These are phyloP conservation scores for Somion occarium DNA, from an alignment of 1,284 basidiomycete genomes.

Conservation along the genomic window DNA sequence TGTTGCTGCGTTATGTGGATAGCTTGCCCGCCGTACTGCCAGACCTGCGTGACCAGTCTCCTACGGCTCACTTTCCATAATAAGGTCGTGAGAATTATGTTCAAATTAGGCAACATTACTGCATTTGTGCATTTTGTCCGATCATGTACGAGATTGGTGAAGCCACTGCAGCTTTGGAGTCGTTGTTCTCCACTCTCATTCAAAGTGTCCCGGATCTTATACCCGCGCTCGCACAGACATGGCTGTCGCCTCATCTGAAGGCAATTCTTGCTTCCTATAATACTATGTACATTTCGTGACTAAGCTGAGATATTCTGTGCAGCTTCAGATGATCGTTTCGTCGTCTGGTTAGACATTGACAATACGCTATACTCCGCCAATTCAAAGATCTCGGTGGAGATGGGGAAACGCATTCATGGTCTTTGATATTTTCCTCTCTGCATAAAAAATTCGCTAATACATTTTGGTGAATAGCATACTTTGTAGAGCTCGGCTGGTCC, in stretches of 20 bases:
- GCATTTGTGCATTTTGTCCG: not conserved
- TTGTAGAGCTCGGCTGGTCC: conserved; percentile 62
- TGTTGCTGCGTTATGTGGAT: conserved; percentile 18
- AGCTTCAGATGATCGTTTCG: conserved; percentile 46
- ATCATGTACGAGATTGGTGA: too few species aligned
- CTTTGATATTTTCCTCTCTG: conserved; percentile 1
- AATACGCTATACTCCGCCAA: conserved; percentile 81
- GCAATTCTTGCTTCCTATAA: not conserved
- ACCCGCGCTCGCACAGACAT: not conserved
- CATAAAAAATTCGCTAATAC: not conserved
- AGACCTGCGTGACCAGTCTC: conserved; percentile 3
- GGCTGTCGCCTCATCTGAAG: not conserved
- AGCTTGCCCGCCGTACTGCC: conserved; percentile 9
- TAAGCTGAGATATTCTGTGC: not conserved
- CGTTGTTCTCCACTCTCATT: not conserved
- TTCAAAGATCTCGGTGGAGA: conserved; percentile 72
- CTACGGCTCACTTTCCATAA: not conserved
- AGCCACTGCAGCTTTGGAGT: too few species aligned
- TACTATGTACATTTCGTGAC: not conserved
- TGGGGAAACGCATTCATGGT: conserved; percentile 80
- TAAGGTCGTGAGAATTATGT: not conserved
- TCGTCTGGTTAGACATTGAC: conserved; percentile 85
- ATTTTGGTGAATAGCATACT: conserved; percentile 56
- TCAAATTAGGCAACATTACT: not conserved
- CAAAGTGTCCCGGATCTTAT: not conserved